Evolutionary conservation across 23 red algal species (phyloP), one percentile per base, ranked within the genome.

Genomic region (Chondrus crispus): DNA sequence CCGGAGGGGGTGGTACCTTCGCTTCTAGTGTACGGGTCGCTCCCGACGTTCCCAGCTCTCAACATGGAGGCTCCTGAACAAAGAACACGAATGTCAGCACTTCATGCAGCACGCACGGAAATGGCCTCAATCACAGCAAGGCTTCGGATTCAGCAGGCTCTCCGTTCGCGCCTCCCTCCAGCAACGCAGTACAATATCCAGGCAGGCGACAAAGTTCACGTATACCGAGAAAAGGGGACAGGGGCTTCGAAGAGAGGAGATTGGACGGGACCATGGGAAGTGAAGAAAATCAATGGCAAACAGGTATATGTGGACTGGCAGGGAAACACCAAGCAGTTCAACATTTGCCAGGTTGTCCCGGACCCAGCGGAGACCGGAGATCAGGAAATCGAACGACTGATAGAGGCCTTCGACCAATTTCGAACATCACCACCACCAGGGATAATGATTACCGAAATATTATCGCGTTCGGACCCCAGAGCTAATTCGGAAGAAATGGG

Each of bases 141-240:
- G 33, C 8, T 51, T 8, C 82, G 1, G 18, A 29, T 68, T 20
- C 68, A 64, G 43, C 9, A 26, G 5, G 54, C 82, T 39, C 2
- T 87, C 8, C 24, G 24, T 32, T 20, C 41, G 46, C 0, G 16
- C 12, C 9, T 87, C 9, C 82, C 82, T 16, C 41, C 63, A 36
- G 82, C 82, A 60, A 32, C 57, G 6, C 24, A 49, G 26, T 46
- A 46, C 1, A 0, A 39, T 18, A 7, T 68, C 63, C 18, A 7
- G 5, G 19, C 54, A 8, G 82, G 82, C 10, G 63, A 71, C 41
- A 8, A 9, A 8, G 60, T 87, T 14, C 46, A 71, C 24, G 58
- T 87, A 14, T 40, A 42, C 26, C 82, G 58, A 74, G 60, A 87
- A 50, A 12, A 72, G n/a, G n/a, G n/a, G n/a, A n/a, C n/a, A n/a